Conservation (phyloP, 495 filamentous ascomycete genomes). For the Hyaloscypha hepaticicola region DNA sequence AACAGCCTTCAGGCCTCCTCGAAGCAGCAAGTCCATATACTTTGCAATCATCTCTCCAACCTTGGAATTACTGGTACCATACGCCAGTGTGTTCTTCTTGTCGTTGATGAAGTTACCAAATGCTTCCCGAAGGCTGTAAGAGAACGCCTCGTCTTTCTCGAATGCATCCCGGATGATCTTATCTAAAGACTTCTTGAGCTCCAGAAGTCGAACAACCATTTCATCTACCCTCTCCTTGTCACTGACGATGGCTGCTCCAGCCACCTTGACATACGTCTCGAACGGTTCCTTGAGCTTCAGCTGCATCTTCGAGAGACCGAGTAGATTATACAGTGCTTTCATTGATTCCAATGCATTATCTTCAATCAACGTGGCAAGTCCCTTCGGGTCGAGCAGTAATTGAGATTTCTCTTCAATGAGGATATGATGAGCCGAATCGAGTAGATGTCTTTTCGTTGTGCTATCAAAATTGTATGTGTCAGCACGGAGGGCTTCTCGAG, state of each 20-base stretch:
- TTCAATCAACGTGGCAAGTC: constrained; percentile 67
- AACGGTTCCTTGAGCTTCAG: constrained; percentile 67
- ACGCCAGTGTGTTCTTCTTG: constrained; percentile 63
- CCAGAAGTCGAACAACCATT: constrained; percentile 84
- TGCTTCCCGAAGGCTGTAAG: constrained; percentile 73
- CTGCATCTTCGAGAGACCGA: constrained; percentile 63
- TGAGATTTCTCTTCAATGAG: constrained; percentile 61
- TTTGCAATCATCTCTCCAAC: constrained; percentile 98
- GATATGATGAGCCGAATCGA: constrained; percentile 64
- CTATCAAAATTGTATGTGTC: constrained; percentile 76
- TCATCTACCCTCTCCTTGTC: constrained; percentile 73
- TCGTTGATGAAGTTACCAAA: constrained; percentile 92
- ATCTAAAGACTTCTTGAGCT: constrained; percentile 80
- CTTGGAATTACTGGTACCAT: constrained; percentile 82
- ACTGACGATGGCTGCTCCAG: constrained; percentile 76
- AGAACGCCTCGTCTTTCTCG: constrained; percentile 67
- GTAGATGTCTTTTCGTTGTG: constrained; percentile 74
- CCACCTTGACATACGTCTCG: constrained; percentile 70
- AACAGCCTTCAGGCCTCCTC: constrained; percentile 80
- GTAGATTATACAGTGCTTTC: constrained; percentile 72
- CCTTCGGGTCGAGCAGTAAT: constrained; percentile 59
- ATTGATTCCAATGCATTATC: constrained; percentile 64
- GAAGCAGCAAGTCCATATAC: constrained; percentile 87
- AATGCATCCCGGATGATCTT: constrained; percentile 71
- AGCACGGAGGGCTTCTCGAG: constrained; percentile 68